Evolutionary conservation across 495 filamentous ascomycete species (phyloP).

Genomic region (Margaritispora aquatica): DNA sequence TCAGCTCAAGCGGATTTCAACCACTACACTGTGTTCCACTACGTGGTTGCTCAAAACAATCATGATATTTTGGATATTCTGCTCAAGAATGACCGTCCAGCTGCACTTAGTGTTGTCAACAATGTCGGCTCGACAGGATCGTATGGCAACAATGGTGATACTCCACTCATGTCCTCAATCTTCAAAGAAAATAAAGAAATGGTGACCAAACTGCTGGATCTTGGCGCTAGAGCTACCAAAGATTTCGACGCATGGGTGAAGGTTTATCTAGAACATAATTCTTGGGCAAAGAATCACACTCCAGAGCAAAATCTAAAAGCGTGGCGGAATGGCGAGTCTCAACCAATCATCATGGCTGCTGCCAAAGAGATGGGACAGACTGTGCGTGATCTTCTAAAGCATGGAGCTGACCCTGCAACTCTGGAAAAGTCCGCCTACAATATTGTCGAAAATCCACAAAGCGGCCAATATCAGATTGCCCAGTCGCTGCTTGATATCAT

Average conservation of each 20-base stretch:
- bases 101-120: conserved; percentile 56
- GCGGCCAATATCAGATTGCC: conserved; percentile 21
- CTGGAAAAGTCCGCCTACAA: conserved; percentile 32
- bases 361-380: conserved; percentile 39
- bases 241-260: conserved; percentile 38
- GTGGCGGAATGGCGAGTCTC: conserved; percentile 35
- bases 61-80: conserved; percentile 51
- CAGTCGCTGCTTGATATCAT: conserved; percentile 52
- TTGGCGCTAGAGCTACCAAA: conserved; percentile 35
- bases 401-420: conserved; percentile 52
- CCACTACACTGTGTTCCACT: conserved; percentile 56
- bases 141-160: conserved; percentile 15
- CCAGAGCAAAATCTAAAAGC: conserved; percentile 33
- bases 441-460: conserved; percentile 20
- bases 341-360: conserved; percentile 57
- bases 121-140: conserved; percentile 39
- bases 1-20: conserved; percentile 62
- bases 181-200: conserved; percentile 25
- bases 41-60: conserved; percentile 34
- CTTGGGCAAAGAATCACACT: conserved; percentile 22
- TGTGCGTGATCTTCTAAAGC: conserved; percentile 49
- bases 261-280: conserved; percentile 20
- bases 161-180: conserved; percentile 43
- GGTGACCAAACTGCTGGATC: conserved; percentile 37
- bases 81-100: conserved; percentile 52